Conservation (phyloP, 2,329 filamentous ascomycete species). For the Cercospora sojina region DNA sequence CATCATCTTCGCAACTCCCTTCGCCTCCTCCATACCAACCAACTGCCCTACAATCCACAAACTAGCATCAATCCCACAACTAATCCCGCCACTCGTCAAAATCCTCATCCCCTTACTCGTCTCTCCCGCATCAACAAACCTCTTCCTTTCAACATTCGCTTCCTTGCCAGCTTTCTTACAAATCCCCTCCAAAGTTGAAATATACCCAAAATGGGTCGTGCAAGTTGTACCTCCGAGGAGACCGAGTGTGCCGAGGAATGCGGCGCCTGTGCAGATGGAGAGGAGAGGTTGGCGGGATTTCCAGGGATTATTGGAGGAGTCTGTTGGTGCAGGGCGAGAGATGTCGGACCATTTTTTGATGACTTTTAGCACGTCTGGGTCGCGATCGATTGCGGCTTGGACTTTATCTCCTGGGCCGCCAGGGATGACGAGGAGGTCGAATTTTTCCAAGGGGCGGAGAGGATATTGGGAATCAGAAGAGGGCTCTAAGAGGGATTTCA, state of each 20-base stretch:
- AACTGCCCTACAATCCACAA: constrained; percentile 18
- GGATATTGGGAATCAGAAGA: background rate
- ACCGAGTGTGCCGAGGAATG: constrained; percentile 9
- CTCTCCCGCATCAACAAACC: constrained; percentile 17
- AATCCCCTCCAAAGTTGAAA: constrained; percentile 12
- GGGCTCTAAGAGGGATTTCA: background rate
- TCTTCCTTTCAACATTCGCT: constrained; percentile 16
- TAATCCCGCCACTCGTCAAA: constrained; percentile 19
- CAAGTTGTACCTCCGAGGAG: constrained; percentile 11
- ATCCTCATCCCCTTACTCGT: constrained; percentile 12
- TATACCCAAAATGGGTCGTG: constrained; percentile 16
- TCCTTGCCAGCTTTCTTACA: constrained; percentile 2
- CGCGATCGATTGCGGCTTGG: constrained; percentile 10
- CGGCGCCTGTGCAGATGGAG: constrained; percentile 22
- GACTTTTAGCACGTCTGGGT: constrained; percentile 3
- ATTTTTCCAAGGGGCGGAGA: background rate
- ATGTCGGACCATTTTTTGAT: background rate
- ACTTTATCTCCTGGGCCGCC: constrained; percentile 5
- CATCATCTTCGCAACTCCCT: constrained; percentile 19
- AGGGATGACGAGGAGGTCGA: constrained; percentile 18
- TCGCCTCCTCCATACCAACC: constrained; percentile 20
- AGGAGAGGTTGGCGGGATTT: background rate
- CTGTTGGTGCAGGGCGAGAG: background rate
- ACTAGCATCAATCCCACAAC: constrained; percentile 23
- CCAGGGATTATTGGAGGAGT: background rate